Conservation (phyloP, 1,284 basidiomycete genomes). For the Farysia itapuensis region DNA sequence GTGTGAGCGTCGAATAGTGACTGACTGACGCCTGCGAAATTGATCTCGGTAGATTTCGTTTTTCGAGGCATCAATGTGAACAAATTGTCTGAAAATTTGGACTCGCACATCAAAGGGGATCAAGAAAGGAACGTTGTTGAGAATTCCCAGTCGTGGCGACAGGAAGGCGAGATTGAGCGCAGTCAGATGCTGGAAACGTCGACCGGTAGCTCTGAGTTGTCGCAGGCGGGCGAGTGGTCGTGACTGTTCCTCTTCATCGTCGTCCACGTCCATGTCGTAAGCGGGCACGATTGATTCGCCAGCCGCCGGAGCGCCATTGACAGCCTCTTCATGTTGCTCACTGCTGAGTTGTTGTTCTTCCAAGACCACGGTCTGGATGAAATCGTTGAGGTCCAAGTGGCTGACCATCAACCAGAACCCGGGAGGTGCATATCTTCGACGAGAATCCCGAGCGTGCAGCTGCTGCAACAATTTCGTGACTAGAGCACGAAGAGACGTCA, state of each 20-base stretch:
- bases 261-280: not conserved
- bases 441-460: conserved; percentile 50
- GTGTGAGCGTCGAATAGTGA: conserved; percentile 72
- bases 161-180: conserved; percentile 73
- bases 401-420: conserved; percentile 82
- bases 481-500: conserved; percentile 38
- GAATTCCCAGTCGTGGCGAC: conserved; percentile 81
- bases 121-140: conserved; percentile 95
- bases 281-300: not conserved
- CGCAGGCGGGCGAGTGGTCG: conserved; percentile 15
- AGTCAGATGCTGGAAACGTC: conserved; percentile 27
- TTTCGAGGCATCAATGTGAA: conserved; percentile 37
- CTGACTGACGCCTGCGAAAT: conserved; percentile 50
- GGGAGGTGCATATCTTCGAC: conserved; percentile 30
- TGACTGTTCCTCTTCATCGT: conserved; percentile 3
- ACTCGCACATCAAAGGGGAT: conserved; percentile 91
- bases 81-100: conserved; percentile 70
- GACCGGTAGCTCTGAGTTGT: conserved; percentile 11
- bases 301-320: not conserved
- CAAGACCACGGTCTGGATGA: conserved; percentile 80
- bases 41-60: conserved; percentile 15
- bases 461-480: conserved; percentile 53
- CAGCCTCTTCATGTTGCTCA: conserved; percentile 14
- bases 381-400: conserved; percentile 75
- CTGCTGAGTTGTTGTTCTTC: conserved; percentile 51